These are phyloP conservation scores for Pyrrhoderma noxium DNA, from an alignment of 1,284 basidiomycete genomes.

Conservation along the genomic window DNA sequence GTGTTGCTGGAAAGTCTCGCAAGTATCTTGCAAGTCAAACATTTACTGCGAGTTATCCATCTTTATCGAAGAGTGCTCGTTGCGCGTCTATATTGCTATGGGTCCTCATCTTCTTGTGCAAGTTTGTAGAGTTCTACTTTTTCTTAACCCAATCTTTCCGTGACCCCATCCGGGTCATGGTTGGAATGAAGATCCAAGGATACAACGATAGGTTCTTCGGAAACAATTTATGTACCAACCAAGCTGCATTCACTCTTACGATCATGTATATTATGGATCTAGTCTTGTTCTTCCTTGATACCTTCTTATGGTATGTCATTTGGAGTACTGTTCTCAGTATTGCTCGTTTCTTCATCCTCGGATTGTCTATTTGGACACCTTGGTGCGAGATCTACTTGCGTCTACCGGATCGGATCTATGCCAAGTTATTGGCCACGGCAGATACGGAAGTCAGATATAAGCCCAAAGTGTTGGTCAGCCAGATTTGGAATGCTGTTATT, in stretches of 20 bases:
- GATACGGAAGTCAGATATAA: constrained; percentile 98
- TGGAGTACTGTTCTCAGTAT: constrained; percentile 96
- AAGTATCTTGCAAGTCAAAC: constrained; percentile 96
- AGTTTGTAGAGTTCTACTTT: constrained; percentile 92
- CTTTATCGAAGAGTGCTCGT: constrained; percentile 53
- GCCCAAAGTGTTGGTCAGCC: constrained; percentile 94
- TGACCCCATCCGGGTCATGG: constrained; percentile 86
- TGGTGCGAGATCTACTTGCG: constrained; percentile 94
- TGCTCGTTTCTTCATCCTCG: constrained; percentile 81
- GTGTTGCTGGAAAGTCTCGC: constrained; percentile 86
- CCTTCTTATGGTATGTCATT: constrained; percentile 96
- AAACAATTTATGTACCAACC: constrained; percentile 73
- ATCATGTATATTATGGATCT: constrained; percentile 98
- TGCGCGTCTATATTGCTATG: constrained; percentile 74
- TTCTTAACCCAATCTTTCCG: constrained; percentile 93
- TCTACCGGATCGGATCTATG: constrained; percentile 90
- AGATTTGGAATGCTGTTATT: constrained; percentile 97
- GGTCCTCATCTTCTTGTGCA: constrained; percentile 89
- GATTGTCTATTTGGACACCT: constrained; percentile 93
- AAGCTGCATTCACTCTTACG: constrained; percentile 85
- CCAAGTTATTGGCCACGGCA: constrained; percentile 83
- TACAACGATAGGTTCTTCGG: constrained; percentile 85
- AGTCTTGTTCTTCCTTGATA: constrained; percentile 92
- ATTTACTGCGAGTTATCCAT: constrained; percentile 89
- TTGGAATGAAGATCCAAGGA: constrained; percentile 84